Evolutionary conservation across 2,329 filamentous ascomycete species (phyloP).

Genomic region (Paraphoma sp.): DNA sequence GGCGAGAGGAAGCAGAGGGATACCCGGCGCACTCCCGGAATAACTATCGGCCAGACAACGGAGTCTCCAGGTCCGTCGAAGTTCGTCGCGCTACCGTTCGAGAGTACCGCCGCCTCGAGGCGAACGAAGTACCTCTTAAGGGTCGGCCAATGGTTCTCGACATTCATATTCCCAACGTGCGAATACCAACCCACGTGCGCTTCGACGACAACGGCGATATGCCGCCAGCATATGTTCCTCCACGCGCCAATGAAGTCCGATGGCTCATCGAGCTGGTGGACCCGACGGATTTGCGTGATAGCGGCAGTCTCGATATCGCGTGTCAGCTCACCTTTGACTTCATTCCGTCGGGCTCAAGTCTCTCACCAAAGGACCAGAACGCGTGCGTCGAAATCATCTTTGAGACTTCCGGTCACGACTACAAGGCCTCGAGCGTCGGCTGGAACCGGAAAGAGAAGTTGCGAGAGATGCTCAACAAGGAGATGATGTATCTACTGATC

Average conservation of each 20-base stretch:
- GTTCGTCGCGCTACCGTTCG: too few species aligned
- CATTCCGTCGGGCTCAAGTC: constrained; percentile 27
- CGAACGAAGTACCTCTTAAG: too few species aligned
- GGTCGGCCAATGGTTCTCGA: too few species aligned
- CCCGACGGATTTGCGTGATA: too few species aligned
- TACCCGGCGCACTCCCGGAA: too few species aligned
- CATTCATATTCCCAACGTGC: neutral
- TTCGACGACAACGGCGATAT: neutral
- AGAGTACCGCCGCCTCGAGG: too few species aligned
- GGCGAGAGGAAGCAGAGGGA: too few species aligned
- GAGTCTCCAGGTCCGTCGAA: too few species aligned
- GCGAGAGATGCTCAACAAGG: constrained; percentile 70
- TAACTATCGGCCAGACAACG: too few species aligned
- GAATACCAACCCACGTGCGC: neutral
- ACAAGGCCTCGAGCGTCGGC: constrained; percentile 65
- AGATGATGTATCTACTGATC: constrained; percentile 72
- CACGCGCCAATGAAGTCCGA: too few species aligned
- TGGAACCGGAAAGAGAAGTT: constrained; percentile 70
- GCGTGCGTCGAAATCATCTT: constrained; percentile 65
- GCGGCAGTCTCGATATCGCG: neutral
- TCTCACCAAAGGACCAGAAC: constrained; percentile 52
- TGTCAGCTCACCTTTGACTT: constrained; percentile 25
- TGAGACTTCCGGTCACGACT: constrained; percentile 68
- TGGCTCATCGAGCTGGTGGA: too few species aligned
- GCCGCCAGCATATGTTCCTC: too few species aligned